phyloP scores from a whole-genome alignment of 2,329 filamentous ascomycete genomes.

The Exophiala viscosa region DNA sequence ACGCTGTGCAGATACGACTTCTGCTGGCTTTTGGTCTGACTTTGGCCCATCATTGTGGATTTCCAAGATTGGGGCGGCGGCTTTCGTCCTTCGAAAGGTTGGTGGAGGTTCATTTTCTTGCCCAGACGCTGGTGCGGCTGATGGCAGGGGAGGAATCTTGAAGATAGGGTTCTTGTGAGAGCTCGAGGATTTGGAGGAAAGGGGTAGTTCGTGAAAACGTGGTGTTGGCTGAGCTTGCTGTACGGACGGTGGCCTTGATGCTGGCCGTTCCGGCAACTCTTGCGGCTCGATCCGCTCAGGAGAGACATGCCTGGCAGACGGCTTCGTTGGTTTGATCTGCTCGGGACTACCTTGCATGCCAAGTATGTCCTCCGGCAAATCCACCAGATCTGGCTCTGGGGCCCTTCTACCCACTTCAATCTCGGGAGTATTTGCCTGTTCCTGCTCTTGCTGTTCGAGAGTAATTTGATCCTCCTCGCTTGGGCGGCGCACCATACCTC shows the following conservation, averaged over 20 bases:
- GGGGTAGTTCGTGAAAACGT: constrained; percentile 38
- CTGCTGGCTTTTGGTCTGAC: constrained; percentile 32
- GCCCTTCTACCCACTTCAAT: constrained; percentile 30
- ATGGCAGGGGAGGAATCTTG: constrained; percentile 54
- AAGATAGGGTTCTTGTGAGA: constrained; percentile 53
- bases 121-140: constrained; percentile 63
- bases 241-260: constrained; percentile 22
- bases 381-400: constrained; percentile 31
- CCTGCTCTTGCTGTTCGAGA: constrained; percentile 29
- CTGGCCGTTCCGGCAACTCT: constrained; percentile 24
- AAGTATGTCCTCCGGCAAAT: constrained; percentile 26
- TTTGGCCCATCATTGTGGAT: constrained; percentile 46
- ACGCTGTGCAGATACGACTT: constrained; percentile 44
- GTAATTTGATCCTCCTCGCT: constrained; percentile 62
- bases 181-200: constrained; percentile 39
- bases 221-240: constrained; percentile 37
- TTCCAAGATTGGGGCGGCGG: constrained; percentile 56
- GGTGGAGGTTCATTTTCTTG: constrained; percentile 80
- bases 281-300: constrained; percentile 10
- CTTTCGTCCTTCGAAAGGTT: constrained; percentile 62
- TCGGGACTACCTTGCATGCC: constrained; percentile 24
- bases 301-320: constrained; percentile 7
- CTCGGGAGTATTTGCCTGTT: constrained; percentile 21
- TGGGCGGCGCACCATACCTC: constrained; percentile 59
- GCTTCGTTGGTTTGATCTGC: constrained; percentile 26